Conservation (phyloP, 2,329 filamentous ascomycete genomes). For the Pseudocercospora musae region DNA sequence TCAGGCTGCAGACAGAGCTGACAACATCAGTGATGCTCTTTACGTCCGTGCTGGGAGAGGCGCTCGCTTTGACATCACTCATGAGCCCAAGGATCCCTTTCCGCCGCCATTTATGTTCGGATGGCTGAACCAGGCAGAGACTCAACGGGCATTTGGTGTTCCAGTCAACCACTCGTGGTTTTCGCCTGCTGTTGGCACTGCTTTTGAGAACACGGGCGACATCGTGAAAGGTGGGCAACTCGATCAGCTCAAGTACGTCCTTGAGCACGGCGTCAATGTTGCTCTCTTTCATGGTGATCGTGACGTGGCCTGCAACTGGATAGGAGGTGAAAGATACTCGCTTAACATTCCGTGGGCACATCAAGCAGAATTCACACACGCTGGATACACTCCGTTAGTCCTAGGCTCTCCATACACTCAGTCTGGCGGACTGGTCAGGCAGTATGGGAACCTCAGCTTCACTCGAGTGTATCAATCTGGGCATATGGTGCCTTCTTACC, state of each 20-base stretch:
- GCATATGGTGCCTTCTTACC: conserved; percentile 39
- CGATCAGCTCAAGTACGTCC: conserved; percentile 40
- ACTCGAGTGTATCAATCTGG: conserved; percentile 45
- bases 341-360: conserved; percentile 48
- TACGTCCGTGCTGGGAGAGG: conserved; percentile 44
- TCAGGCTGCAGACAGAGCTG: conserved; percentile 38
- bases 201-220: conserved; percentile 43
- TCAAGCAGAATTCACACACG: conserved; percentile 44
- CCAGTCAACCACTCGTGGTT: conserved; percentile 38
- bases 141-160: conserved; percentile 58
- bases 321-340: conserved; percentile 54
- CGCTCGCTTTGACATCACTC: conserved; percentile 58
- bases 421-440: conserved; percentile 32
- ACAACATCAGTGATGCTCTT: conserved; percentile 45
- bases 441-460: conserved; percentile 40
- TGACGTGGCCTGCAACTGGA: conserved; percentile 55
- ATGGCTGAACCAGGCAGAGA: conserved; percentile 56
- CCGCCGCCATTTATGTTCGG: conserved; percentile 50
- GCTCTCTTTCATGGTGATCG: conserved; percentile 68
- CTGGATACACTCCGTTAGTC: conserved; percentile 46
- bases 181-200: conserved; percentile 42
- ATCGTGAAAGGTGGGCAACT: conserved; percentile 35
- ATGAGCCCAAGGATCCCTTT: conserved; percentile 42
- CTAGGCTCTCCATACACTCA: conserved; percentile 26
- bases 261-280: conserved; percentile 51